Conservation (phyloP, 2,329 filamentous ascomycete species). For the Trichoderma cornu-damae region DNA sequence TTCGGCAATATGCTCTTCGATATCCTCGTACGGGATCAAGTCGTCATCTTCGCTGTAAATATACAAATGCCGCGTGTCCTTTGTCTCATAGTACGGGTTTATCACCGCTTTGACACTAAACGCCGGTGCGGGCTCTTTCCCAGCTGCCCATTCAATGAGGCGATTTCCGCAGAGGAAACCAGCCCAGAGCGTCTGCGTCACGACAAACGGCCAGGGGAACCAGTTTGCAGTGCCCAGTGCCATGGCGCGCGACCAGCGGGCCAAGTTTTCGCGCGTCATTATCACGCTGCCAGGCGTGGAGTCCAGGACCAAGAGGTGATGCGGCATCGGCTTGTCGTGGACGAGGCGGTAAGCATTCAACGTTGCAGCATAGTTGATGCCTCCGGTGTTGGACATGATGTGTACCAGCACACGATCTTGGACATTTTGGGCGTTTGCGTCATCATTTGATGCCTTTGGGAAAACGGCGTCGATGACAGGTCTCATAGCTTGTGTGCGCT, state of each 20-base stretch:
- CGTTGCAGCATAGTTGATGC: constrained; percentile 47
- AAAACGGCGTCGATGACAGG: constrained; percentile 41
- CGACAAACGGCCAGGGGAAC: constrained; percentile 46
- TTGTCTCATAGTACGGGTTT: constrained; percentile 34
- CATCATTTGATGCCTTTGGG: constrained; percentile 19
- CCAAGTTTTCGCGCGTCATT: constrained; percentile 39
- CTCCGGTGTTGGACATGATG: constrained; percentile 55
- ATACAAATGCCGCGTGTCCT: constrained; percentile 45
- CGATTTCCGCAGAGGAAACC: constrained; percentile 37
- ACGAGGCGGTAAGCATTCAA: constrained; percentile 42
- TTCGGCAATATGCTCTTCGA: constrained; percentile 49
- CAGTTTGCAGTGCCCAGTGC: constrained; percentile 43
- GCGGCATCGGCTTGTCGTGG: constrained; percentile 39
- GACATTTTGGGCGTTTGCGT: constrained; percentile 20
- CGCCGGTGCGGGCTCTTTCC: constrained; percentile 38
- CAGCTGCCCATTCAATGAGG: constrained; percentile 32
- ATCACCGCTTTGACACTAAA: constrained; percentile 37
- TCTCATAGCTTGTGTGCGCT: constrained; percentile 42
- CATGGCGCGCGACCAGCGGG: constrained; percentile 50
- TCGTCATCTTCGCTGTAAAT: constrained; percentile 55
- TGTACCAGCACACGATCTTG: constrained; percentile 42
- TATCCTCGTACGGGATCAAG: constrained; percentile 51
- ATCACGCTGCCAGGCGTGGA: constrained; percentile 48
- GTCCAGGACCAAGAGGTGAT: constrained; percentile 46
- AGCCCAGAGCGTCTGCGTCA: constrained; percentile 46